Percentiles rank a stretch among this genome's conserved stretches.
phyloP scores from a whole-genome alignment of 306 rosid genomes.

The Cercis canadensis region DNA sequence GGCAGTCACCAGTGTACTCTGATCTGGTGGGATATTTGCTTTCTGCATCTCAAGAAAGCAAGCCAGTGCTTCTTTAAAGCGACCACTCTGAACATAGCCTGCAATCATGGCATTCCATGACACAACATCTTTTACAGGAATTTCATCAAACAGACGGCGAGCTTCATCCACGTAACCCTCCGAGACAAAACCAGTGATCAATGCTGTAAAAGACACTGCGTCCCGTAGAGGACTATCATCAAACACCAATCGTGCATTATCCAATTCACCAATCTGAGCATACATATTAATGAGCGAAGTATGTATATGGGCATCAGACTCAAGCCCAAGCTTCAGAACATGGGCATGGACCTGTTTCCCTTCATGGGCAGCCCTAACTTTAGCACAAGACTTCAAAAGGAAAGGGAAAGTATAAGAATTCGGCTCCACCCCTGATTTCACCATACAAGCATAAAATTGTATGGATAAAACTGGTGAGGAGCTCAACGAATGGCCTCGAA shows the following conservation, averaged over 20 bases:
- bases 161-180: constrained; percentile 67
- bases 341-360: constrained; percentile 71
- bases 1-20: constrained; percentile 63
- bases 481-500: constrained; percentile 60
- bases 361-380: constrained; percentile 48
- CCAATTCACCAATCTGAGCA: constrained; percentile 56
- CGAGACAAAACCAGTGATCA: constrained; percentile 64
- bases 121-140: constrained; percentile 66
- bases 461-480: constrained; percentile 36
- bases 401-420: constrained; percentile 67
- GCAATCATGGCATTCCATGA: constrained; percentile 93
- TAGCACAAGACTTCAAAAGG: constrained; percentile 69
- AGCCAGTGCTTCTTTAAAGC: constrained; percentile 60
- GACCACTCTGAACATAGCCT: constrained; percentile 63
- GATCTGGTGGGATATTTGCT: constrained; percentile 50
- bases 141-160: constrained; percentile 62
- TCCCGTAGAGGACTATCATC: constrained; percentile 63
- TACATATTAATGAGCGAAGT: constrained; percentile 74
- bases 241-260: constrained; percentile 61
- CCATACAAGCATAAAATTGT: constrained; percentile 40
- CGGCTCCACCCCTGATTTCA: constrained; percentile 40
- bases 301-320: constrained; percentile 56
- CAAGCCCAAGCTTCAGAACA: constrained; percentile 55
- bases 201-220: constrained; percentile 76
- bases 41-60: constrained; percentile 65